phyloP scores from a whole-genome alignment of 805 yeast species.

The Metschnikowia aberdeeniae region DNA sequence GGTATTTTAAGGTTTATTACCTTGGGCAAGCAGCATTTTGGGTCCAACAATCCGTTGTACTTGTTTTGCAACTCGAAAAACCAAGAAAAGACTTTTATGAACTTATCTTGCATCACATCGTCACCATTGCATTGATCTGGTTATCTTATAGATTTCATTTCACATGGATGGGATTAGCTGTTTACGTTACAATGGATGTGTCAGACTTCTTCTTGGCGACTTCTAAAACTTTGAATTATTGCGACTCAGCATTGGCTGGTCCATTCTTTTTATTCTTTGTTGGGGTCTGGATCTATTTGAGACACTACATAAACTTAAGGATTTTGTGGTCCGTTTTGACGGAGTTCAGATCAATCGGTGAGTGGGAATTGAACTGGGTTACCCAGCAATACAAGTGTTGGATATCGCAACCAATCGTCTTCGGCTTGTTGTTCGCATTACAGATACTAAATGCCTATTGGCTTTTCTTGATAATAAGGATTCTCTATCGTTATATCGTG shows the following conservation, averaged over 20 bases:
- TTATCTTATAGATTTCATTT: slow-evolving; percentile 90
- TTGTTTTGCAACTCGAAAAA: slow-evolving; percentile 81
- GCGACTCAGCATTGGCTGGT: slow-evolving; percentile 60
- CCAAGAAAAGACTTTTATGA: slow-evolving; percentile 94
- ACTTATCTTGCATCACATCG: slow-evolving; percentile 86
- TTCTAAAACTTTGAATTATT: slow-evolving; percentile 83
- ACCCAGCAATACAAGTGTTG: slow-evolving; percentile 95
- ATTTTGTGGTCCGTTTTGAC: slow-evolving; percentile 83
- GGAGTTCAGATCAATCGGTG: slow-evolving; percentile 83
- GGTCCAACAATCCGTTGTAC: slow-evolving; percentile 90
- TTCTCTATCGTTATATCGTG: slow-evolving; percentile 60
- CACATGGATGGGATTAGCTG: slow-evolving; percentile 90
- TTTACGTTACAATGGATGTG: slow-evolving; percentile 93
- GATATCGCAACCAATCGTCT: slow-evolving; percentile 90
- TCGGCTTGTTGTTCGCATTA: slow-evolving; percentile 67
- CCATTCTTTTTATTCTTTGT: slow-evolving; percentile 70
- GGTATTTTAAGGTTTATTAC: slow-evolving; percentile 73
- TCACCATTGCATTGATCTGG: slow-evolving; percentile 84
- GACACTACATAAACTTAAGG: slow-evolving; percentile 79
- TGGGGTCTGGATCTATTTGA: slow-evolving; percentile 75
- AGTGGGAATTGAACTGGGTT: slow-evolving; percentile 73
- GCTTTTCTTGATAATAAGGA: slow-evolving; percentile 77
- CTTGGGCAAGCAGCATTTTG: slow-evolving; percentile 94
- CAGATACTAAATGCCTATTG: slow-evolving; percentile 87
- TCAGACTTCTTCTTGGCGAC: slow-evolving; percentile 83